Conservation (phyloP, 2,329 filamentous ascomycete genomes). For the Aureobasidium musti region DNA sequence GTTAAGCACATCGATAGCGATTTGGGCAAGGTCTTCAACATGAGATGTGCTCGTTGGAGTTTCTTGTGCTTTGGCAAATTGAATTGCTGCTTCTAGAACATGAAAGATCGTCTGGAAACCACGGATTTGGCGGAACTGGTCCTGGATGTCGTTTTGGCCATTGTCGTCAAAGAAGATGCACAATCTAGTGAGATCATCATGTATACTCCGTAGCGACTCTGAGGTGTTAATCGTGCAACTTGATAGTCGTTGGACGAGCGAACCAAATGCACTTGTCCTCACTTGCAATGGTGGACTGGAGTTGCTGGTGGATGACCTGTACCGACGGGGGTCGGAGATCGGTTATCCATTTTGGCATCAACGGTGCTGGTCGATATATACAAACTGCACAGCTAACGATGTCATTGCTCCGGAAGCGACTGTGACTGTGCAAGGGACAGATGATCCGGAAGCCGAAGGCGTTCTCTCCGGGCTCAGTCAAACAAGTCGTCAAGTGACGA, state of each 20-base stretch:
- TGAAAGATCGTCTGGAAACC: constrained; percentile 76
- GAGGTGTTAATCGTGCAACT: constrained; percentile 1
- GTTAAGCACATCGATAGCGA: constrained; percentile 55
- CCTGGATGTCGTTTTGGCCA: constrained; percentile 48
- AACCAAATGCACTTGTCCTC: constrained; percentile 26
- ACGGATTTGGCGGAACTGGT: constrained; percentile 77
- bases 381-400: constrained; percentile 20
- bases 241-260: constrained; percentile 29
- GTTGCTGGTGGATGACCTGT: constrained; percentile 32
- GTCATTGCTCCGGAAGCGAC: constrained; percentile 27
- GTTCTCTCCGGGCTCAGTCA: constrained; percentile 22
- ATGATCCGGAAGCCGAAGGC: constrained; percentile 18
- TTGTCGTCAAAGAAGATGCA: constrained; percentile 23
- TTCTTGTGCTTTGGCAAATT: not conserved
- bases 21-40: not conserved
- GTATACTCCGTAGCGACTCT: constrained; percentile 22
- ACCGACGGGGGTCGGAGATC: constrained; percentile 18
- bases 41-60: not conserved
- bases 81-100: constrained; percentile 55
- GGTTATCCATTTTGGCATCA: constrained; percentile 27
- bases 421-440: constrained; percentile 7
- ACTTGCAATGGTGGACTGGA: constrained; percentile 29
- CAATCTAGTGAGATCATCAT: constrained; percentile 28
- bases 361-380: constrained; percentile 25
- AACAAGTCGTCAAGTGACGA: constrained; percentile 22